Evolutionary conservation across 2,329 filamentous ascomycete genomes (phyloP), one percentile per base, ranked within the genome.

Genomic region (Monilinia polystroma): DNA sequence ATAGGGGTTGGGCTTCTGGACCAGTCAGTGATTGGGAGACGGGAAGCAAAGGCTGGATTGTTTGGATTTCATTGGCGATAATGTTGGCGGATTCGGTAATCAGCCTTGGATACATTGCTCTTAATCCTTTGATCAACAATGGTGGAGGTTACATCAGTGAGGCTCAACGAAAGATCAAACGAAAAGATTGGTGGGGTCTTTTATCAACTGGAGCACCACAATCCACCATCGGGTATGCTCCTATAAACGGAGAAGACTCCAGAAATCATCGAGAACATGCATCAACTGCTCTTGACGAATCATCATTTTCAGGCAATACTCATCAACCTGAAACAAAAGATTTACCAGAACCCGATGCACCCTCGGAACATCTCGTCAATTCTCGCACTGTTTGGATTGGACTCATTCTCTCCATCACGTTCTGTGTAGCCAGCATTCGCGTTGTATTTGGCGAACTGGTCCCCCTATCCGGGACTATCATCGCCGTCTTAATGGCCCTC

Each of bases 41-140:
- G 20, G 95, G 95, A 12, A 97, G 92, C 76, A 97, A 98, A 79
- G 95, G 94, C 51, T 99, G 95, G 95, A 98, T 99, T 68, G 92
- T 99, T 0, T 99, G 95, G 95, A 84, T 96, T 2, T 97, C 92
- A 45, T 81, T 99, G 41, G 92, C 95, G 4, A 97, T 99, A 71
- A 99, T 99, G 95, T 83, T 99, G 35, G 91, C 92, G 29, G 95
- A 99, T 78, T 92, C 94, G 0, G 83, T 99, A 4, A 85, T 98
- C 69, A 97, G 91, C 73, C 85, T 99, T 12, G 87, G 90, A 1
- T 93, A 93, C 82, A 84, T 97, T 52, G 81, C 90, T 1, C 71
- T 90, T 2, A 85, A 86, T 4, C 89, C 91, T 0, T 69, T 90
- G 0, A 76, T 90, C 26, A 78, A 78, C 16, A 78, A 84, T 71